These are phyloP conservation scores for Bolboschoenus planiculmis DNA, from an alignment of 176 grass and related monocot species.

Conservation along the genomic window DNA sequence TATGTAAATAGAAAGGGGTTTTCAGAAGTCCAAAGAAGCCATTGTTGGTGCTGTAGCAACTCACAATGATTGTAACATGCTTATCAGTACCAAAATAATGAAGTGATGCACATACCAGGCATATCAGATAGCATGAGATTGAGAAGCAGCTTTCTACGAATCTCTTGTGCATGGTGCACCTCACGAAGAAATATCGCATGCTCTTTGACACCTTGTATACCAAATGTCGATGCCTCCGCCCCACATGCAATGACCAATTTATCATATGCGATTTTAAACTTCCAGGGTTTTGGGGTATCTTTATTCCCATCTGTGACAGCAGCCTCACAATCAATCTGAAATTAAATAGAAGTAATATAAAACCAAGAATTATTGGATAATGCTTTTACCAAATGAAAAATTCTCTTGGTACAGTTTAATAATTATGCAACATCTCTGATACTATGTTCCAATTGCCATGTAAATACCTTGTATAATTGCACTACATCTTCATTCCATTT, in stretches of 20 bases:
- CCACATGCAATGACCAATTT: constrained; percentile 86
- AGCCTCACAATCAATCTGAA: constrained; percentile 88
- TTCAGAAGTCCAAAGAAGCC: neutral
- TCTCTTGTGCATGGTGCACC: constrained; percentile 91
- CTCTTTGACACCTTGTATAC: constrained; percentile 69
- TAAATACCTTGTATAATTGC: neutral
- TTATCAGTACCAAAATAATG: neutral
- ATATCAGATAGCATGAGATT: constrained; percentile 90
- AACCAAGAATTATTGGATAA: neutral
- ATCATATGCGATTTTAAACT: constrained; percentile 92
- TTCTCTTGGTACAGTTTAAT: neutral
- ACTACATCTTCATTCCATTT: neutral
- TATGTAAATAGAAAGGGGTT: neutral
- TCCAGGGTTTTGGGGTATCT: constrained; percentile 61
- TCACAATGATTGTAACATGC: neutral
- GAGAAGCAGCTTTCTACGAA: constrained; percentile 84
- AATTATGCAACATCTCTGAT: neutral
- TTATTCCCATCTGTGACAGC: constrained; percentile 50
- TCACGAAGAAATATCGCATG: constrained; percentile 93
- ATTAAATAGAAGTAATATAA: constrained; percentile 1
- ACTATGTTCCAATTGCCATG: neutral
- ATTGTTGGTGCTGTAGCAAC: neutral
- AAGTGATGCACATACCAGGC: constrained; percentile 48
- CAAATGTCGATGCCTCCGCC: constrained; percentile 87
- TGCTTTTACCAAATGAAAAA: neutral